Percentiles rank a stretch among this genome's conserved stretches.
These are phyloP conservation scores for Peterozyma toletana DNA, from an alignment of 805 yeast species.

Conservation along the genomic window DNA sequence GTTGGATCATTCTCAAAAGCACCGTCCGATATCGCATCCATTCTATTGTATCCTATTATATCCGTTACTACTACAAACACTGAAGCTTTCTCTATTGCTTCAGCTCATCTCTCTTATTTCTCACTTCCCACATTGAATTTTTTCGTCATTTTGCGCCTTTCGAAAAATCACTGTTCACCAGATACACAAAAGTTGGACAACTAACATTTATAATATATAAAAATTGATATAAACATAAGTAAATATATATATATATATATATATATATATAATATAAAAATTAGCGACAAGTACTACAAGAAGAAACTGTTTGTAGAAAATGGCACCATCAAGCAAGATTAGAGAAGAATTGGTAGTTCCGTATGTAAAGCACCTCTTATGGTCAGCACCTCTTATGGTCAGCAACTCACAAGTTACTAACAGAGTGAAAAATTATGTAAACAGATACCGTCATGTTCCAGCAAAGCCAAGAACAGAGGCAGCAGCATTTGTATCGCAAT, in stretches of 20 bases:
- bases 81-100: not conserved
- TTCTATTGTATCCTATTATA: constrained; percentile 16
- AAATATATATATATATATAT: not conserved
- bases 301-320: not conserved
- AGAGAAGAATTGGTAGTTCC: constrained; percentile 7
- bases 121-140: not conserved
- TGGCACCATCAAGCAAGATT: constrained; percentile 7
- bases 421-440: constrained; percentile 2
- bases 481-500: constrained; percentile 39
- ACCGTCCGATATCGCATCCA: constrained; percentile 67
- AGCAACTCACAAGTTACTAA: no score
- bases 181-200: not conserved
- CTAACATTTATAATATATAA: not conserved
- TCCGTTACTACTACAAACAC: not conserved
- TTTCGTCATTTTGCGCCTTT: not conserved
- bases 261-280: not conserved
- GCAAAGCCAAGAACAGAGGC: constrained; percentile 37
- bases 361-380: not conserved
- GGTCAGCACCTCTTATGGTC: no score
- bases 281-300: no score
- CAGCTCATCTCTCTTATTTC: not conserved
- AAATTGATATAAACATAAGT: not conserved
- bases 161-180: no score
- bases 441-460: constrained; percentile 40
- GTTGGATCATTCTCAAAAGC: constrained; percentile 27